Percentiles rank a stretch among this genome's conserved stretches.
phyloP scores from a whole-genome alignment of 1,139 yeast genomes.

The Magnusiomyces sp. region DNA sequence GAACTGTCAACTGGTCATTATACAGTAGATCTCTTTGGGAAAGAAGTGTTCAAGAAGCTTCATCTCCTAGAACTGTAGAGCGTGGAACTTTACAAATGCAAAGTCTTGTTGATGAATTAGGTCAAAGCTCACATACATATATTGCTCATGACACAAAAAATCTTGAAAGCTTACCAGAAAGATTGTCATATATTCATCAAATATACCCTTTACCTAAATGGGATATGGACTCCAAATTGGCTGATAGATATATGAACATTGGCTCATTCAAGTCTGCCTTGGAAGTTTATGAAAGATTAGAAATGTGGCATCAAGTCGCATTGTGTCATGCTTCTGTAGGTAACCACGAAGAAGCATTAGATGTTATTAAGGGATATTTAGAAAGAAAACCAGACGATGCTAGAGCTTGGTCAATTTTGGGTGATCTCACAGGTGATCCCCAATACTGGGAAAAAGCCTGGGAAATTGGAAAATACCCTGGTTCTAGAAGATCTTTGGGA shows the following conservation, averaged over 20 bases:
- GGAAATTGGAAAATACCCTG: slow-evolving; percentile 73
- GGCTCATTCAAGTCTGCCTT: slow-evolving; percentile 85
- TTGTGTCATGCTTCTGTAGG: slow-evolving; percentile 85
- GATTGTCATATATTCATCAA: slow-evolving; percentile 65
- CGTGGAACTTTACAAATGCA: slow-evolving; percentile 93
- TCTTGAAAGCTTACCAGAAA: slow-evolving; percentile 32
- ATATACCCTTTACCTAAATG: slow-evolving; percentile 78
- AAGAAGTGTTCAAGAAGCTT: slow-evolving; percentile 74
- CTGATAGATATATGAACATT: slow-evolving; percentile 79
- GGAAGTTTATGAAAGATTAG: slow-evolving; percentile 76
- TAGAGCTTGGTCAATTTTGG: slow-evolving; percentile 74
- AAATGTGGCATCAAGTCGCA: slow-evolving; percentile 76
- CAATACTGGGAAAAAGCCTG: slow-evolving; percentile 76
- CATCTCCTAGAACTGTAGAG: slow-evolving; percentile 78
- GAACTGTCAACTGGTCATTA: slow-evolving; percentile 62
- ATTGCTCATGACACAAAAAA: slow-evolving; percentile 42
- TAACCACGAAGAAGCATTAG: slow-evolving; percentile 58
- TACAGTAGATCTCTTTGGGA: slow-evolving; percentile 86
- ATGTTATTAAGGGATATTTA: slow-evolving; percentile 49
- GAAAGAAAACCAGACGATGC: slow-evolving; percentile 62
- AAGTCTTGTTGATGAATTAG: slow-evolving; percentile 82
- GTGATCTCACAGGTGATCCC: slow-evolving; percentile 79
- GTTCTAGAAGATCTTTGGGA: slow-evolving; percentile 80
- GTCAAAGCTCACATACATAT: slow-evolving; percentile 48
- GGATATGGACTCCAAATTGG: slow-evolving; percentile 73